These are phyloP conservation scores for Aspergillus candidus DNA, from an alignment of 2,329 filamentous ascomycete species.

Conservation along the genomic window DNA sequence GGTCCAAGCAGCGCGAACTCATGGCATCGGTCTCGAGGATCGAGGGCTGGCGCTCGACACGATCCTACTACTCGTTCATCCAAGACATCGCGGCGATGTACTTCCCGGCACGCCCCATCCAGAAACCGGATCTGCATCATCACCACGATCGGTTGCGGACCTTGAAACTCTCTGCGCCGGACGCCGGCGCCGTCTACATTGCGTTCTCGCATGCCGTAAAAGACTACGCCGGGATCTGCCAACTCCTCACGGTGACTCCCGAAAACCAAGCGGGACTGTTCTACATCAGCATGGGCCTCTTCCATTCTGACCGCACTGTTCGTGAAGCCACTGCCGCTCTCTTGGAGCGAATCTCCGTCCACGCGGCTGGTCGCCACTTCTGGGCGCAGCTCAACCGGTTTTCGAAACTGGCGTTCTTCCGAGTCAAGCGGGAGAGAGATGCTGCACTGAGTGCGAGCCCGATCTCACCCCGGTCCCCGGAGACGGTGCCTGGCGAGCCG, in stretches of 20 bases:
- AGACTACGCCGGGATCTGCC: constrained; percentile 77
- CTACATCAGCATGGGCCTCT: constrained; percentile 82
- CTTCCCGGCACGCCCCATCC: constrained; percentile 34
- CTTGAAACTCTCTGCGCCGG: constrained; percentile 67
- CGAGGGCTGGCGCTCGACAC: constrained; percentile 92
- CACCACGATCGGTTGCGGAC: constrained; percentile 86
- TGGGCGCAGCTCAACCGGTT: constrained; percentile 83
- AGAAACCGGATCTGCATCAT: constrained; percentile 67
- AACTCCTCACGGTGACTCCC: constrained; percentile 73
- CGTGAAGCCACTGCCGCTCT: constrained; percentile 70
- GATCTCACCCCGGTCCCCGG: constrained; percentile 11
- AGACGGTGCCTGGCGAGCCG: constrained; percentile 23
- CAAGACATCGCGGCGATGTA: constrained; percentile 53
- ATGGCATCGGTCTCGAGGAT: constrained; percentile 88
- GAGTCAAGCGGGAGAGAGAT: constrained; percentile 62
- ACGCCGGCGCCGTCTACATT: constrained; percentile 79
- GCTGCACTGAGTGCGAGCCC: constrained; percentile 18
- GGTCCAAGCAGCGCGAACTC: constrained; percentile 73
- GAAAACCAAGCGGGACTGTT: constrained; percentile 85
- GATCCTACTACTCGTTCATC: constrained; percentile 93
- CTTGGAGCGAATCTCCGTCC: constrained; percentile 72
- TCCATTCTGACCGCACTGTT: constrained; percentile 80
- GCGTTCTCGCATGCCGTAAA: constrained; percentile 69
- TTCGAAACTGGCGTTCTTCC: constrained; percentile 76
- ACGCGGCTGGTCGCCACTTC: constrained; percentile 89